Evolutionary conservation across 179 eudicot species (phyloP).

Genomic region (Heliamphora pulchella): DNA sequence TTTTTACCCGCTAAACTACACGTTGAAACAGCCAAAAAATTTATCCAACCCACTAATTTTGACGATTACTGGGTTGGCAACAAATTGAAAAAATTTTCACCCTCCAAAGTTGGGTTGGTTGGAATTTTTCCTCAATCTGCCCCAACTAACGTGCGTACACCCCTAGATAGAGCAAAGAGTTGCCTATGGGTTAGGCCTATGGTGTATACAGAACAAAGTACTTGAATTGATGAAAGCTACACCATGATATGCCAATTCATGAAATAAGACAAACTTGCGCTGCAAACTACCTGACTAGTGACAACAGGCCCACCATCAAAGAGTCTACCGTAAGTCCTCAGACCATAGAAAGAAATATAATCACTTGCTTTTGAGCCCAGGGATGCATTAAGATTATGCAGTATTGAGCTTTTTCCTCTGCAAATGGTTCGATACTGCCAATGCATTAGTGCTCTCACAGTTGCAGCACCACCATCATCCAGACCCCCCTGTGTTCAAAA

Average conservation of each 20-base stretch:
- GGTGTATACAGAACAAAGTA: not conserved
- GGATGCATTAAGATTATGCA: conserved; percentile 63
- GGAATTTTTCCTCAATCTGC: no score
- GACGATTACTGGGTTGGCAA: no score
- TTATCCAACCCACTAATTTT: no score
- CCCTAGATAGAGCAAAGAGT: not conserved
- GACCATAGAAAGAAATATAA: conserved; percentile 88
- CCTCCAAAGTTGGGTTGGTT: no score
- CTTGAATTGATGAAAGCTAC: not conserved
- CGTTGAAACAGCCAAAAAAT: no score
- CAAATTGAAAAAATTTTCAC: no score
- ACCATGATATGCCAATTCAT: not conserved
- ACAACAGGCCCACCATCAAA: conserved; percentile 68
- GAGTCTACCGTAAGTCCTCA: conserved; percentile 77
- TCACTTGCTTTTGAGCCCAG: conserved; percentile 73
- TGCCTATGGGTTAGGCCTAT: not conserved
- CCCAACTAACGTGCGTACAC: no score
- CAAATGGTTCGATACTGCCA: conserved; percentile 98
- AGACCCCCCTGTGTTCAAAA: conserved; percentile 68
- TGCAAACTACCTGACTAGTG: conserved; percentile 71
- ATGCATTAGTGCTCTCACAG: conserved; percentile 96
- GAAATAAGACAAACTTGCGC: not conserved
- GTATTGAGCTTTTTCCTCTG: conserved; percentile 77
- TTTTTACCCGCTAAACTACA: no score
- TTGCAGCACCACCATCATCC: conserved; percentile 98